Percentiles rank a stretch among this genome's conserved stretches.
These are phyloP conservation scores for Boletus insuetus DNA, from an alignment of 768 basidiomycete genomes.

Conservation along the genomic window DNA sequence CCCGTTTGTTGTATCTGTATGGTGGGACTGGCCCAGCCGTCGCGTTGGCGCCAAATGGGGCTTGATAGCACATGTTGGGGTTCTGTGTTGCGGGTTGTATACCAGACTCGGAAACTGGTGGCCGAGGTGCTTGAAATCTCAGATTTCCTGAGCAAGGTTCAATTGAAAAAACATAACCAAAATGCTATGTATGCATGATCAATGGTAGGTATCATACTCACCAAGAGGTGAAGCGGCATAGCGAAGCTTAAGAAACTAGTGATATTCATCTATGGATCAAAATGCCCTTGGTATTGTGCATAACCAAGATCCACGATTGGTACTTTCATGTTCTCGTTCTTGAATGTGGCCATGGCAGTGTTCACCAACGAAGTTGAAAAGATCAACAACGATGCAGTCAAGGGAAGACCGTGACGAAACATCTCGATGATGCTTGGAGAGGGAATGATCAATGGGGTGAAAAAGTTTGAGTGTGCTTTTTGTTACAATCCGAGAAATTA, in stretches of 20 bases:
- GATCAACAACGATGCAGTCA: too few species aligned
- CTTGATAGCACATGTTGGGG: constrained; percentile 28
- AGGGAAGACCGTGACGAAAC: too few species aligned
- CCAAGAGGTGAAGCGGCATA: constrained; percentile 53
- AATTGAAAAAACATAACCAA: background rate
- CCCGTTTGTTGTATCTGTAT: constrained; percentile 6
- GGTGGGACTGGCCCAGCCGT: constrained; percentile 7
- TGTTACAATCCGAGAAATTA: too few species aligned
- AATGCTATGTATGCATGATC: too few species aligned
- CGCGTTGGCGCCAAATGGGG: background rate
- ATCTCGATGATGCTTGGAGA: too few species aligned
- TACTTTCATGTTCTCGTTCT: background rate
- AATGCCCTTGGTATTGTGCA: constrained; percentile 29
- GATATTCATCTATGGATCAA: constrained; percentile 18
- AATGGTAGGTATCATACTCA: constrained; percentile 10
- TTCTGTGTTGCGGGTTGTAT: constrained; percentile 27
- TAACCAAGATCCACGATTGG: constrained; percentile 29
- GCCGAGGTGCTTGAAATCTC: constrained; percentile 31
- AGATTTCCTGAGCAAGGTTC: constrained; percentile 9
- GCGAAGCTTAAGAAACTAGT: constrained; percentile 32
- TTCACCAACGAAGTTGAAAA: background rate
- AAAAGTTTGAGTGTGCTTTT: too few species aligned
- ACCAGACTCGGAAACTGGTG: constrained; percentile 14
- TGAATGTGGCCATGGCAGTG: background rate
- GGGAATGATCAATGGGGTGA: too few species aligned